phyloP scores from a whole-genome alignment of 768 basidiomycete species.

The Daedalea quercina region DNA sequence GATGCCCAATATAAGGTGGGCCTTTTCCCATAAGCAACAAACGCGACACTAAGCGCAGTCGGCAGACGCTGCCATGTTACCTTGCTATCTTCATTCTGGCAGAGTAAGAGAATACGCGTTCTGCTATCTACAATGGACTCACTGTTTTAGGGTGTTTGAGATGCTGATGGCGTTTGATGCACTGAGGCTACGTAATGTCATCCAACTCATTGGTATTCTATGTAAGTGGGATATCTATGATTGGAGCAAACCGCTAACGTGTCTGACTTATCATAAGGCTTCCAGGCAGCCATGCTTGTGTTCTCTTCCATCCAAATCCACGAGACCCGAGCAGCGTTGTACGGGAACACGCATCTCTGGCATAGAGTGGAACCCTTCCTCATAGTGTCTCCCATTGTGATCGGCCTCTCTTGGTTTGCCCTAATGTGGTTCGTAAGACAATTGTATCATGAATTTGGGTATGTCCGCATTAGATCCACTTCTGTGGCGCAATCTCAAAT shows the following conservation, averaged over 20 bases:
- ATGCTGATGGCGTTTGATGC: slow-evolving; percentile 79
- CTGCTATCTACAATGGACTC: slow-evolving; percentile 1
- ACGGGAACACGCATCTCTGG: slow-evolving; percentile 46
- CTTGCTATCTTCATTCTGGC: slow-evolving; percentile 78
- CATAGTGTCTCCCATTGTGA: slow-evolving; percentile 65
- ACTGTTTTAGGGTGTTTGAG: slow-evolving; percentile 58
- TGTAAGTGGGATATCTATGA: slow-evolving; percentile 30
- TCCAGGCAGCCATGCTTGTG: slow-evolving; percentile 69
- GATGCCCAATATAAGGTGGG: slow-evolving; percentile 47
- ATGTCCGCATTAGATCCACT: slow-evolving; percentile 16
- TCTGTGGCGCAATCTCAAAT: background rate
- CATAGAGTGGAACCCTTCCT: slow-evolving; percentile 54
- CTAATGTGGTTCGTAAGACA: slow-evolving; percentile 64
- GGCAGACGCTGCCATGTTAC: slow-evolving; percentile 78
- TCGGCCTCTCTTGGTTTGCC: slow-evolving; percentile 57
- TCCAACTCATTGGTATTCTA: slow-evolving; percentile 71
- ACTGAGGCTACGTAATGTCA: slow-evolving; percentile 68
- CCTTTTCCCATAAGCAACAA: background rate
- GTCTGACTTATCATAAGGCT: slow-evolving; percentile 39
- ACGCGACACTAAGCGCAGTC: background rate
- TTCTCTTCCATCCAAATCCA: slow-evolving; percentile 72
- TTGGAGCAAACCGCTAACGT: background rate
- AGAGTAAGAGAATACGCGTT: slow-evolving; percentile 42
- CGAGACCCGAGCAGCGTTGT: slow-evolving; percentile 62
- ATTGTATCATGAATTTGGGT: slow-evolving; percentile 83